Evolutionary conservation across 2,329 filamentous ascomycete genomes (phyloP).

Genomic region (Botrytis galanthina): DNA sequence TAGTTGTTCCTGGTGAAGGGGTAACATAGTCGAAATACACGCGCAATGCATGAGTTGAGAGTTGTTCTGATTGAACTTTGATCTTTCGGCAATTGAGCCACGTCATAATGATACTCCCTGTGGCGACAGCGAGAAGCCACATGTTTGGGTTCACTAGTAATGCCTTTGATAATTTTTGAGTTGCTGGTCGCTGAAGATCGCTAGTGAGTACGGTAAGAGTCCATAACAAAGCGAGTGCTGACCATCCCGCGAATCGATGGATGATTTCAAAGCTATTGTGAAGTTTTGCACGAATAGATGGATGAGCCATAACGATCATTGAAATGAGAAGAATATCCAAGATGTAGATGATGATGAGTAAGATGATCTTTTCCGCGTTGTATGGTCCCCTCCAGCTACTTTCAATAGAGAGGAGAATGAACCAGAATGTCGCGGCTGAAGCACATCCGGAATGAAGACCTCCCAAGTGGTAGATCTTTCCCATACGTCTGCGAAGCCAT

Average conservation of each 20-base stretch:
- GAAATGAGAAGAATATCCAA: constrained; percentile 55
- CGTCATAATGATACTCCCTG: constrained; percentile 64
- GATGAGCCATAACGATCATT: constrained; percentile 64
- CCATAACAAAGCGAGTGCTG: constrained; percentile 63
- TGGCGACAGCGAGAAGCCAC: constrained; percentile 67
- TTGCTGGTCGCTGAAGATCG: constrained; percentile 42
- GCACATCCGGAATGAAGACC: constrained; percentile 53
- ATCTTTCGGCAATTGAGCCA: constrained; percentile 72
- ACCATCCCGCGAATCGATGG: constrained; percentile 75
- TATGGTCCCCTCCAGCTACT: constrained; percentile 32
- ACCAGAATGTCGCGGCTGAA: constrained; percentile 49
- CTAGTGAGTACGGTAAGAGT: constrained; percentile 56
- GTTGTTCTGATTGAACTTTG: constrained; percentile 60
- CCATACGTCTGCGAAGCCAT: constrained; percentile 46
- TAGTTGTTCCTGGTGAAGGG: constrained; percentile 54
- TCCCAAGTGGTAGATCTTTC: constrained; percentile 54
- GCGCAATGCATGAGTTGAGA: constrained; percentile 70
- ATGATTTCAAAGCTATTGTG: constrained; percentile 70
- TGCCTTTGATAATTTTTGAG: constrained; percentile 34
- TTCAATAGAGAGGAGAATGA: constrained; percentile 40
- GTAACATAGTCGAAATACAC: constrained; percentile 66
- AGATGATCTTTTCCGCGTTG: constrained; percentile 46
- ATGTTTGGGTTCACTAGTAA: constrained; percentile 53
- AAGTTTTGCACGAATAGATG: constrained; percentile 57
- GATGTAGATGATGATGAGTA: constrained; percentile 52